Percentiles rank a stretch among this genome's conserved stretches.
Evolutionary conservation across 2,329 filamentous ascomycete genomes (phyloP).

Genomic region (Metarhizium brunneum): DNA sequence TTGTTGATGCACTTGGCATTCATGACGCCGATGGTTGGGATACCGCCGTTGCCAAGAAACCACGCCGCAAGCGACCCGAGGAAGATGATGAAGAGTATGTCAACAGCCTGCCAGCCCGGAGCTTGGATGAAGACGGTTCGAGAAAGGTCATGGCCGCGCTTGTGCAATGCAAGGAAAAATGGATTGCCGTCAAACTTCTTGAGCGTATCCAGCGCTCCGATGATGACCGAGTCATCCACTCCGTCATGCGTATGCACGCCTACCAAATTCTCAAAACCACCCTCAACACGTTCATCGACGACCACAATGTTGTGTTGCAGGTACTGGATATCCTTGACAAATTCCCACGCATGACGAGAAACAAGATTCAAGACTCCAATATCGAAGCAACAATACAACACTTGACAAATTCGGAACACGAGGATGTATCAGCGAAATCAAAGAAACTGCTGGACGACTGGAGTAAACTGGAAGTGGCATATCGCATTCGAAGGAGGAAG

Average conservation of each 20-base stretch:
- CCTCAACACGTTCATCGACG: slow-evolving; percentile 76
- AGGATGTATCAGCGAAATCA: slow-evolving; percentile 64
- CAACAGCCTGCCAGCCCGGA: slow-evolving; percentile 73
- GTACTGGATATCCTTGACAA: slow-evolving; percentile 82
- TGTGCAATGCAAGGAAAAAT: slow-evolving; percentile 98
- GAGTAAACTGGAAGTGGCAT: slow-evolving; percentile 82
- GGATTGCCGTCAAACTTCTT: slow-evolving; percentile 94
- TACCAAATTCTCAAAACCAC: slow-evolving; percentile 91
- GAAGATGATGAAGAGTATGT: slow-evolving; percentile 96
- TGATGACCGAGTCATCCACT: slow-evolving; percentile 78
- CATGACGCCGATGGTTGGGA: slow-evolving; percentile 91
- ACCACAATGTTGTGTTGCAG: slow-evolving; percentile 81
- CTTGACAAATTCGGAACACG: slow-evolving; percentile 59
- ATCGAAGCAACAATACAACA: slow-evolving; percentile 75
- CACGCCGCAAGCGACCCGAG: slow-evolving; percentile 81
- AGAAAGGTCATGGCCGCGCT: slow-evolving; percentile 93
- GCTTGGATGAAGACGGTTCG: slow-evolving; percentile 72
- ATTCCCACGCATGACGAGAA: slow-evolving; percentile 83
- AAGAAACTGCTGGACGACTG: slow-evolving; percentile 69
- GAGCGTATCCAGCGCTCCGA: slow-evolving; percentile 79
- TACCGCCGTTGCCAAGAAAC: slow-evolving; percentile 78
- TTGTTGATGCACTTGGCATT: slow-evolving; percentile 91
- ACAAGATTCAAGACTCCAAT: slow-evolving; percentile 95
- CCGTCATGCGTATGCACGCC: slow-evolving; percentile 91
- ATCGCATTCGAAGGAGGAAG: slow-evolving; percentile 88